Evolutionary conservation across 2,329 filamentous ascomycete species (phyloP), one percentile per base, ranked within the genome.

Genomic region (Paraphoma sp.): DNA sequence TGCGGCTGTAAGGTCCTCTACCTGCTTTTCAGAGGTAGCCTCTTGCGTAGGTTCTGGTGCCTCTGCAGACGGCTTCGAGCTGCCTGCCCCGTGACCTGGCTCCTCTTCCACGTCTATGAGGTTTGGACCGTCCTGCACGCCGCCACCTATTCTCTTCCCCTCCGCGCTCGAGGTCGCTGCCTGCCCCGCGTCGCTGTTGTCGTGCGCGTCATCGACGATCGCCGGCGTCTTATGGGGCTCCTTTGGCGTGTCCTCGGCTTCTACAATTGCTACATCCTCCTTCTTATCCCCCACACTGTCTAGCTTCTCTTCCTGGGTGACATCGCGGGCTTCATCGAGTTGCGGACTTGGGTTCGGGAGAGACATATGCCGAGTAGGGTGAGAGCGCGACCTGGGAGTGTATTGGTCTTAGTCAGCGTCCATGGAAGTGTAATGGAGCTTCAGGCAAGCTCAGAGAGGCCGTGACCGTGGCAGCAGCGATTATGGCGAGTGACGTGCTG

Each of bases 291-390:
- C 53, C 11, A 56, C 56, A 56, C 68, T 53, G 16, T 63, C 59
- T 59, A 59, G 54, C 58, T 66, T 58, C 56, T 63, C 57, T 49
- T 67, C 63, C 48, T 57, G 59, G 45, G 57, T 52, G 45, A 29
- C 54, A 49, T 68, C 58, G 40, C 54, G 67, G 57, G 58, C 62
- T 62, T 64, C 68, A 66, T 74, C 62, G 58, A 57, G 64, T 67
- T 72, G 69, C 63, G 65, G 68, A 67, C 68, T 53, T 57, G 63
- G 53, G 62, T 60, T 71, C 62, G 70, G 68, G 51, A 64, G 67
- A 74, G 73, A 76, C 73, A 76, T 76, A 60, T 65, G 63, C 72
- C 68, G 72, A 52, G 55, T 59, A 55, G 65, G 63, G 58, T 51
- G n/a, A n/a, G 44, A 41, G 8, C 56, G 42, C 51, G 40, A 38